These are phyloP conservation scores for Trametes cubensis DNA, from an alignment of 768 basidiomycete species.

Conservation along the genomic window DNA sequence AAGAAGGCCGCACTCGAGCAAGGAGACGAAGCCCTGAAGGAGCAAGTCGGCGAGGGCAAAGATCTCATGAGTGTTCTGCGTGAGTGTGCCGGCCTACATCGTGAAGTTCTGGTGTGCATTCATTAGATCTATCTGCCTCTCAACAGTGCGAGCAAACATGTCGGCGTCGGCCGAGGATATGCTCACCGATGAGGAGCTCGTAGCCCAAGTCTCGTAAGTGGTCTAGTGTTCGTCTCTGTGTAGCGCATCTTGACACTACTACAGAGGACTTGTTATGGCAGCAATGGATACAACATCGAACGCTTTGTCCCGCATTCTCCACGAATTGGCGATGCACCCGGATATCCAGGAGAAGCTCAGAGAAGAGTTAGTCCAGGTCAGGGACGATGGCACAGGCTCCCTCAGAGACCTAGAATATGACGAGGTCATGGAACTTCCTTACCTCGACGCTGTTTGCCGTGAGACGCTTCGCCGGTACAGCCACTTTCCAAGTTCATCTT, in stretches of 20 bases:
- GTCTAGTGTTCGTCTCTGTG: background rate
- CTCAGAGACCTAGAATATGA: slow-evolving; percentile 27
- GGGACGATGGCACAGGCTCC: slow-evolving; percentile 10
- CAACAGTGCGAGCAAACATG: slow-evolving; percentile 24
- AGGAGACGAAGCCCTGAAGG: slow-evolving; percentile 20
- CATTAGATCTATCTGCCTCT: too few relatives aligned
- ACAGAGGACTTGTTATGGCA: background rate
- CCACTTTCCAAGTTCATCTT: background rate
- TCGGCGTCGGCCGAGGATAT: slow-evolving; percentile 11
- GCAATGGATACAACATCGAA: background rate
- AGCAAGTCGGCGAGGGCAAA: slow-evolving; percentile 23
- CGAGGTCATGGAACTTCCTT: slow-evolving; percentile 29
- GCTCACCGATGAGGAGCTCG: slow-evolving; percentile 20
- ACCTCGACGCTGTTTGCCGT: slow-evolving; percentile 34
- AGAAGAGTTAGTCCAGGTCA: background rate
- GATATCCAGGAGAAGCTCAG: background rate
- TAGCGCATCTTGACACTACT: background rate
- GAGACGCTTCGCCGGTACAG: slow-evolving; percentile 32
- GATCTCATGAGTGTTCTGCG: slow-evolving; percentile 28
- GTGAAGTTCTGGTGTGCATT: background rate
- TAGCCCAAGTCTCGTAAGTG: slow-evolving; percentile 23
- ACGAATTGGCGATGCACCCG: background rate
- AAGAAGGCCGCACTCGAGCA: slow-evolving; percentile 15
- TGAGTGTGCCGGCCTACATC: background rate
- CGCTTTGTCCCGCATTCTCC: background rate